Base-by-base conservation (phyloP, 2,329 filamentous ascomycete species). In the Juglanconis juglandina region DNA sequence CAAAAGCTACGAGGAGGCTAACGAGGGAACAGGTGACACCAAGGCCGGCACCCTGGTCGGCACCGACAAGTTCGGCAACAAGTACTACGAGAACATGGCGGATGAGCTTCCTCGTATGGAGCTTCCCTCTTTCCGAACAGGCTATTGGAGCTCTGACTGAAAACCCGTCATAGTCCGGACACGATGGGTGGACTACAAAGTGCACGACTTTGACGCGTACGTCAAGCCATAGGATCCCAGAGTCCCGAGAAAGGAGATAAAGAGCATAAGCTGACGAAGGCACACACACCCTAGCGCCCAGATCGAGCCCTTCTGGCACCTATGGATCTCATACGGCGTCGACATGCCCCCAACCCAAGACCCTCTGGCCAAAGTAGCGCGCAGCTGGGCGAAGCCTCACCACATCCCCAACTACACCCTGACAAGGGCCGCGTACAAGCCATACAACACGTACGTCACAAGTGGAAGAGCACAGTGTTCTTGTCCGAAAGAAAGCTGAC, bases 181-280 rank as follows among this genome's bases (percentile, higher is more conserved):
- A 68, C 87, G 93, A 82, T 99, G 96, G 95, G 91, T 99, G 66
- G 93, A 98, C 77, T 99, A 96, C 83, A 94, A 92, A 79, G 84
- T 90, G 76, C 82, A 91, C 69, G 92, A 98, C 76, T 90, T 83
- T 72, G 90, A 95, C 70, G 81, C 90, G 85, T 90, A 81, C 68
- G 85, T 70, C 47, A 42, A 49, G 3, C 3, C 17, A 50, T 74
- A 70, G 58, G 9, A 6, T n/a, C 41, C 39, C 49, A 8, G 7
- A 17, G 35, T 35, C n/a, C 17, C 30, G 44, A 4, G 42, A 46
- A 5, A 24, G 3, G 34, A 35, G 1, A 42, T 42, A 32, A 39
- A n/a, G n/a, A 14, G 3, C 30, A 13, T 14, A 54, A 10, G 32
- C 59, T 32, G 41, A 59, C 39, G 44, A 34, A 60, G 68, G 61